Base-by-base conservation (phyloP, 2,329 filamentous ascomycete species). In the Plectosphaerella sp. region DNA sequence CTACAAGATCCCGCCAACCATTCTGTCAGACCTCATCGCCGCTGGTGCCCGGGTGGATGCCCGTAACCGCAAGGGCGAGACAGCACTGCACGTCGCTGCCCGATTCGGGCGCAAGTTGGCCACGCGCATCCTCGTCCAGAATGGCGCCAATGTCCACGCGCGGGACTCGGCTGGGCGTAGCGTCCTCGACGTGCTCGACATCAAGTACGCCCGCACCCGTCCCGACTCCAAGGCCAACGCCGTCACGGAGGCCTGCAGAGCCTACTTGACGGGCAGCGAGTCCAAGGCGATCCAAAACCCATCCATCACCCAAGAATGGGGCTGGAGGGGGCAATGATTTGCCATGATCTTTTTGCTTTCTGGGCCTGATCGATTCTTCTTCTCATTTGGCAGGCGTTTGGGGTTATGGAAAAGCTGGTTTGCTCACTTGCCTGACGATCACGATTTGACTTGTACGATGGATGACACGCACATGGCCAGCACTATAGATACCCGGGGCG, bases 51-150 rank as follows among this genome's bases (percentile, higher is more conserved):
- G 71, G 1, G 57, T 82, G 4, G 68, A 82, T 51, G 74, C 72
- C 5, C 75, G 79, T 25, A 83, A 83, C 59, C 67, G 77, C 4
- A 64, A 68, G 1, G 79, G 79, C 41, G 80, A 83, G 64, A 83
- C 80, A 1, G 73, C 79, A 0, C 67, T 83, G 25, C 76, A 82
- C 39, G 60, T 83, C 9, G 79, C 80, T 0, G 77, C 78, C 2
- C 71, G 77, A 3, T 68, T 74, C 18, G 79, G 80, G 0, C 72
- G 76, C 49, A 82, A 81, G 63, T 69, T 78, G 3, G 79, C 79
- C 1, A 64, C 77, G 25, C 71, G 70, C 12, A 71, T 73, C 8
- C 66, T 82, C 11, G 65, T 76, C 12, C 66, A 72, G n/a, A 58
- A 67, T 5, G 73, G 74, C 1, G 78, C 78, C 11, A 78, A 74